phyloP scores from a whole-genome alignment of 805 yeast genomes.

The Limtongia smithiae region DNA sequence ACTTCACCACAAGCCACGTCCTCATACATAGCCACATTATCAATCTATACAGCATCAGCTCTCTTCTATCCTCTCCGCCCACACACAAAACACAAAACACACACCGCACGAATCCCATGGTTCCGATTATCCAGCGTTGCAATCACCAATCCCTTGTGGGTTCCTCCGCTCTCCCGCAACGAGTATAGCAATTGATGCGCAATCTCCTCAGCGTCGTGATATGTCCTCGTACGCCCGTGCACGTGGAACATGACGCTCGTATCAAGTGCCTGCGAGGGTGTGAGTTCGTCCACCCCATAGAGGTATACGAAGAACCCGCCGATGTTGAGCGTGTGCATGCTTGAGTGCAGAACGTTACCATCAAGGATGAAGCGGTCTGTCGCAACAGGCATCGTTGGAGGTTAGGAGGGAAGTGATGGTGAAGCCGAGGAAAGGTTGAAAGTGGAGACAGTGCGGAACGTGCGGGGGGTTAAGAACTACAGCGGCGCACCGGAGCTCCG shows the following conservation, averaged over 20 bases:
- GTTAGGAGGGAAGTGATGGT: no score
- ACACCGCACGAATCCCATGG: conserved; percentile 49
- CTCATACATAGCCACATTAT: conserved; percentile 11
- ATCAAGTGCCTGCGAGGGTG: conserved; percentile 26
- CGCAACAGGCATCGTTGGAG: no score
- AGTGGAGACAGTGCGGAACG: no score
- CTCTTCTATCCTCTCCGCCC: no score
- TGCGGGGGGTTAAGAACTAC: no score
- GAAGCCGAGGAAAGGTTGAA: no score
- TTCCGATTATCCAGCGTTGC: conserved; percentile 54
- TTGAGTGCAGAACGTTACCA: no score
- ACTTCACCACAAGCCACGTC: no score
- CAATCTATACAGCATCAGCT: conserved; percentile 4
- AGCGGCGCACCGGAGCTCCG: no score
- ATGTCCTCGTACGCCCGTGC: conserved; percentile 47
- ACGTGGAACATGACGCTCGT: conserved; percentile 45
- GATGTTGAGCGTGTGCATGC: no score
- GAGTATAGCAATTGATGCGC: conserved; percentile 41
- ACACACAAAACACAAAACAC: background rate
- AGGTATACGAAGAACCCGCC: conserved; percentile 48
- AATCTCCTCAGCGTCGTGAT: conserved; percentile 41
- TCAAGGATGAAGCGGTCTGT: no score
- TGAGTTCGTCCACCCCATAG: conserved; percentile 41
- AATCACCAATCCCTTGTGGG: conserved; percentile 40
- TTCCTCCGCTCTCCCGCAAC: conserved; percentile 29